These are phyloP conservation scores for Hypoxylon sp. DNA, from an alignment of 2,329 filamentous ascomycete species.

Conservation along the genomic window DNA sequence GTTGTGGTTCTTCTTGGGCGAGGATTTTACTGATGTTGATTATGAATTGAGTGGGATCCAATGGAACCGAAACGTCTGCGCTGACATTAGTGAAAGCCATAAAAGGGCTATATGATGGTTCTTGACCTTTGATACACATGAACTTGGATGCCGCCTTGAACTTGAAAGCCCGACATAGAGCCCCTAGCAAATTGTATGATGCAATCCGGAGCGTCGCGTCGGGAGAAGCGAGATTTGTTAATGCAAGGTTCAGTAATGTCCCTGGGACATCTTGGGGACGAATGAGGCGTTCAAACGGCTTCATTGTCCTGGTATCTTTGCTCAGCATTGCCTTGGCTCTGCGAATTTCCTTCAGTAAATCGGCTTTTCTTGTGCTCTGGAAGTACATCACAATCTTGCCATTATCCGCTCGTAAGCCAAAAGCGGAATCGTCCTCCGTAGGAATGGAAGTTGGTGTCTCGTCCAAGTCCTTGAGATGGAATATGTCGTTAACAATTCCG, in stretches of 20 bases:
- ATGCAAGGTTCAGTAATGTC: slow-evolving; percentile 76
- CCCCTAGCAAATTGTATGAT: slow-evolving; percentile 77
- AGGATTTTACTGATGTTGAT: slow-evolving; percentile 76
- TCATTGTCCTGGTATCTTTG: slow-evolving; percentile 73
- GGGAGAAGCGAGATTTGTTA: slow-evolving; percentile 75
- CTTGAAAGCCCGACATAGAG: slow-evolving; percentile 77
- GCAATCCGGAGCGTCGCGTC: slow-evolving; percentile 73
- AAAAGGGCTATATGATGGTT: not conserved
- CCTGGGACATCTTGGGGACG: slow-evolving; percentile 79
- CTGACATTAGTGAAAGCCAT: slow-evolving; percentile 33
- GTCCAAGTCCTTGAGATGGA: slow-evolving; percentile 76
- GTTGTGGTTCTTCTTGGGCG: slow-evolving; percentile 74
- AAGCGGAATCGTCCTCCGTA: slow-evolving; percentile 76
- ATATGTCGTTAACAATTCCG: slow-evolving; percentile 78
- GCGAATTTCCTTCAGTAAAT: slow-evolving; percentile 75
- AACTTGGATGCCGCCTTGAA: slow-evolving; percentile 74
- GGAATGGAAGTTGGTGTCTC: slow-evolving; percentile 76
- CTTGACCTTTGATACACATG: slow-evolving; percentile 72
- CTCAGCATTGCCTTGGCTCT: slow-evolving; percentile 74
- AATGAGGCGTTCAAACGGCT: slow-evolving; percentile 75
- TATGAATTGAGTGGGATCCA: slow-evolving; percentile 75
- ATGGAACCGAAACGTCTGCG: slow-evolving; percentile 73
- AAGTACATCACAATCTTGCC: slow-evolving; percentile 82
- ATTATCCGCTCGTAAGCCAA: slow-evolving; percentile 77
- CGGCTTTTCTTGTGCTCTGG: slow-evolving; percentile 74